A percentile compares a stretch with the other conserved stretches of the same genome.
Evolutionary conservation across 108 stramenopile genomes (phyloP).

Genomic region (Skeletonema potamos): DNA sequence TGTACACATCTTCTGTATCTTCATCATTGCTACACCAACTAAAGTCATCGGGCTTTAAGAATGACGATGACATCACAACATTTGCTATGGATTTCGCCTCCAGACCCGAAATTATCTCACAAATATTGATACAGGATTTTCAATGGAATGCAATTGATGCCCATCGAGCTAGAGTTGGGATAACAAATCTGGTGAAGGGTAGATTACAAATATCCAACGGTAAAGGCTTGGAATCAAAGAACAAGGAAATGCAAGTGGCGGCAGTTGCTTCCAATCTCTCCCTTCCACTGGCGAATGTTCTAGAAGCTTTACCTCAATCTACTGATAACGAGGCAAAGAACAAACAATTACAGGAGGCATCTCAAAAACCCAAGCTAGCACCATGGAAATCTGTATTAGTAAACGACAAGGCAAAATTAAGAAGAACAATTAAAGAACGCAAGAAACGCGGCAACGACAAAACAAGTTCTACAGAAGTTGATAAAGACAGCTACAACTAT

Average conservation of each 20-base stretch:
- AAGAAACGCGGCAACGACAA: not conserved
- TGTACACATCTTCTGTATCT: slow-evolving; percentile 10
- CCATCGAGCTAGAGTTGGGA: slow-evolving; percentile 39
- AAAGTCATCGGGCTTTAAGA: slow-evolving; percentile 9
- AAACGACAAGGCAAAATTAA: slow-evolving; percentile 60
- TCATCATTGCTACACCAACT: slow-evolving; percentile 2
- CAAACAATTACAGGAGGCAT: not conserved
- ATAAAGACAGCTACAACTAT: slow-evolving; percentile 52
- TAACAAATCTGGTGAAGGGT: slow-evolving; percentile 14
- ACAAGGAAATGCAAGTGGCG: not conserved
- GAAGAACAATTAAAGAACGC: slow-evolving; percentile 20
- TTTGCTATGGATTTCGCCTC: slow-evolving; percentile 25
- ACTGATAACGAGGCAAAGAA: not conserved
- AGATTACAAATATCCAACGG: not conserved
- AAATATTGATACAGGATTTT: slow-evolving; percentile 33
- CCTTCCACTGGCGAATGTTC: not conserved
- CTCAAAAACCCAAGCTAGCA: slow-evolving; percentile 7
- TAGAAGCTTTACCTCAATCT: not conserved
- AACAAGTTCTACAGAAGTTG: not conserved
- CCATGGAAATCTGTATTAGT: slow-evolving; percentile 56
- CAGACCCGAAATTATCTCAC: slow-evolving; percentile 23
- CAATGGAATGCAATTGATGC: slow-evolving; percentile 34
- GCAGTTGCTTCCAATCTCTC: not conserved
- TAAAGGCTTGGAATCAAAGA: not conserved
- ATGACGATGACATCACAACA: slow-evolving; percentile 25